These are phyloP conservation scores for Phytophthora europaea DNA, from an alignment of 352 stramenopile genomes.

Conservation along the genomic window DNA sequence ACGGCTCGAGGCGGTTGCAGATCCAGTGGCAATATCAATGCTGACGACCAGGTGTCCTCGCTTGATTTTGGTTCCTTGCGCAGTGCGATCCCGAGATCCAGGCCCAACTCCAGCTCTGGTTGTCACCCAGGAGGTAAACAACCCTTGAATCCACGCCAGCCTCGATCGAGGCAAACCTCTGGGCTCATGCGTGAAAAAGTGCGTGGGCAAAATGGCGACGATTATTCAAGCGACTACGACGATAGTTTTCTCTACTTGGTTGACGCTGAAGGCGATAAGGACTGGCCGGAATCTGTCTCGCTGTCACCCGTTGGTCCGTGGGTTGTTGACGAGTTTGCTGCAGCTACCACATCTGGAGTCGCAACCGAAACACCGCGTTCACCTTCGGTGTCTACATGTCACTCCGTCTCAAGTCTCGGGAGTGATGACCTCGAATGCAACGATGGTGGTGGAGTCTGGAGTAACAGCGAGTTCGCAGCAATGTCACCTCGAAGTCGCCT, in stretches of 20 bases:
- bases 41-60: slow-evolving; percentile 1
- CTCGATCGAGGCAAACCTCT: slow-evolving; percentile 8
- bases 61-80: slow-evolving; percentile 21
- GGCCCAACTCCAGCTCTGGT: slow-evolving; percentile 17
- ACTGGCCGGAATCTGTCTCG: slow-evolving; percentile 22
- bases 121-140: neutral
- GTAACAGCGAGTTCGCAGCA: slow-evolving; percentile 25
- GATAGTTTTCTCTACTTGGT: slow-evolving; percentile 40
- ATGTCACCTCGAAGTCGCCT: slow-evolving; percentile 69
- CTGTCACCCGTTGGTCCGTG: slow-evolving; percentile 66
- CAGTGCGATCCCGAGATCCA: slow-evolving; percentile 1
- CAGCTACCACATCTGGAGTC: neutral
- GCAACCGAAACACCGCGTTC: slow-evolving; percentile 23
- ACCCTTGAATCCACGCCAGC: slow-evolving; percentile 22
- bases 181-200: slow-evolving; percentile 2
- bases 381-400: slow-evolving; percentile 33
- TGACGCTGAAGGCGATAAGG: slow-evolving; percentile 23
- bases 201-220: neutral
- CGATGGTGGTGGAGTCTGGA: slow-evolving; percentile 30
- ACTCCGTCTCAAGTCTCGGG: slow-evolving; percentile 32
- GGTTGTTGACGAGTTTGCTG: slow-evolving; percentile 36
- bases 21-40: neutral
- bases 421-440: slow-evolving; percentile 35
- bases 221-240: slow-evolving; percentile 14
- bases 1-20: neutral